Evolutionary conservation across 352 stramenopile genomes (phyloP).

Genomic region (Elongisporangium senticosum): DNA sequence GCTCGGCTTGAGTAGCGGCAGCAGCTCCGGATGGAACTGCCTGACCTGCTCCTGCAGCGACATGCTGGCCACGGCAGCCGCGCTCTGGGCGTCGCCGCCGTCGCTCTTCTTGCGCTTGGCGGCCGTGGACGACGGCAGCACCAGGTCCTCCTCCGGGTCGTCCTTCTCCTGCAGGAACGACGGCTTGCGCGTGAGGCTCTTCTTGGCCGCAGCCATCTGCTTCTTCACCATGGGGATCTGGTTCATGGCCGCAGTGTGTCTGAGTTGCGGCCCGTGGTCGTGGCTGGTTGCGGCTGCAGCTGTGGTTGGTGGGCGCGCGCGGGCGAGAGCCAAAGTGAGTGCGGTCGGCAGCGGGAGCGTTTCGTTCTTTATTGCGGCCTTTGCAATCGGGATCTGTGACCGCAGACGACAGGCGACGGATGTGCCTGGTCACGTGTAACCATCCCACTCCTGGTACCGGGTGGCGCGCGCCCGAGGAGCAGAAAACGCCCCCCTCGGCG

Average conservation of each 20-base stretch:
- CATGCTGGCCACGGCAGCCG: slow-evolving; percentile 1
- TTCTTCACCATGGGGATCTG: slow-evolving; percentile 21
- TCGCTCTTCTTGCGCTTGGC: slow-evolving; percentile 11
- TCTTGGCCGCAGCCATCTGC: slow-evolving; percentile 24
- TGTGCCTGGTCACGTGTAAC: background rate
- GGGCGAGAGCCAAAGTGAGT: background rate
- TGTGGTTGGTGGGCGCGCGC: background rate
- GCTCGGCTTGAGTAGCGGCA: slow-evolving; percentile 45
- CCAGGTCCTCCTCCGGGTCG: background rate
- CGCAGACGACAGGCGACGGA: background rate
- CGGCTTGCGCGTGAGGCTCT: slow-evolving; percentile 18
- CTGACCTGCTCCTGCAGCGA: slow-evolving; percentile 41
- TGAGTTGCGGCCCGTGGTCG: background rate
- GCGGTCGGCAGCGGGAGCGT: background rate
- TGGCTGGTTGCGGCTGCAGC: background rate
- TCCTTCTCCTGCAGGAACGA: slow-evolving; percentile 8
- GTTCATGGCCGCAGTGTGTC: slow-evolving; percentile 12
- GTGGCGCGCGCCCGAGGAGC: background rate
- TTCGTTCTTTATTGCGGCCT: background rate
- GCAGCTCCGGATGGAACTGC: slow-evolving; percentile 42
- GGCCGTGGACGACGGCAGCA: slow-evolving; percentile 1
- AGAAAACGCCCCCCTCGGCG: background rate
- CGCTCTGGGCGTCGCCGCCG: slow-evolving; percentile 8
- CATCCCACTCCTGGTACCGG: background rate
- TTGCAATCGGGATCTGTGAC: background rate